phyloP scores from a whole-genome alignment of 768 basidiomycete species.

The Inosperma sp. region DNA sequence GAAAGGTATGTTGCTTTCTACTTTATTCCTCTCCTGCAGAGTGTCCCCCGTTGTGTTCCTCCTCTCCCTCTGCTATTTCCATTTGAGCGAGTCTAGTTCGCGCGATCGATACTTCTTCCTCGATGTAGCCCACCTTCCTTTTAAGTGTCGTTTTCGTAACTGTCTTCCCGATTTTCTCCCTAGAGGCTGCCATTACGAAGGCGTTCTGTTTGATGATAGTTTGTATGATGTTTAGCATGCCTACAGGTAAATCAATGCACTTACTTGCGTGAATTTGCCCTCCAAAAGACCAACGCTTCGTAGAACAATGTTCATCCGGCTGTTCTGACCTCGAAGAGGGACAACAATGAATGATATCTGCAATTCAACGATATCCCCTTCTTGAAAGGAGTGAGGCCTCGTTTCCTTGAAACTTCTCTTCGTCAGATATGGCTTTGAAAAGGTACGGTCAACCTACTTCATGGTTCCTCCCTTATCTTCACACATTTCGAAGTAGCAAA shows the following conservation, averaged over 20 bases:
- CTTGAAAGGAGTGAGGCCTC: not conserved
- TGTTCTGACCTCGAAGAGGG: not conserved
- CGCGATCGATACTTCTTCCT: not conserved
- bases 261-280: not conserved
- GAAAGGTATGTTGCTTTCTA: too few species aligned
- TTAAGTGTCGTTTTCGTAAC: not conserved
- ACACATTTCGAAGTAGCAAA: not conserved
- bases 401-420: not conserved
- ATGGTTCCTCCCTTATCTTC: not conserved
- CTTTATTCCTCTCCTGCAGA: too few species aligned
- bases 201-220: not conserved
- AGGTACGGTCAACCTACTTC: not conserved
- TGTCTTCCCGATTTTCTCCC: not conserved
- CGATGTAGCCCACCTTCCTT: not conserved
- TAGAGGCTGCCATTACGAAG: not conserved
- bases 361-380: not conserved
- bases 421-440: not conserved
- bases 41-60: too few species aligned
- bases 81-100: not conserved
- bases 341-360: conserved; percentile 3
- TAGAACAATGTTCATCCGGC: not conserved
- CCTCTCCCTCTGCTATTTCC: not conserved
- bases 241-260: not conserved
- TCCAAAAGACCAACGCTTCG: not conserved
- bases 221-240: not conserved